Conservation (phyloP, 257 asterid genomes). For the Marsdenia floribunda region DNA sequence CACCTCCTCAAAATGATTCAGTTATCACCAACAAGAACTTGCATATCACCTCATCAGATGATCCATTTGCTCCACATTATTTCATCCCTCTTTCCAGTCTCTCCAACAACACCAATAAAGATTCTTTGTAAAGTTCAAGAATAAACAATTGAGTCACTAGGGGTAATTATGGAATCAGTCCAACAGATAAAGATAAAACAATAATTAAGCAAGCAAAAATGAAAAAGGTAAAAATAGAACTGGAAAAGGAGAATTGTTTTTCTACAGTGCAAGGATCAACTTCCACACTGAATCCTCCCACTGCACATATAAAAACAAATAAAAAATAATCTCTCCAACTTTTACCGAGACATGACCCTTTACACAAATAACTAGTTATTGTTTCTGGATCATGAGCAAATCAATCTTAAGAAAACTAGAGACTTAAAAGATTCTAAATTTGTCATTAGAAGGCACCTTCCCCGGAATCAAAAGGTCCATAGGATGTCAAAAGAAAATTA, state of each 20-base stretch:
- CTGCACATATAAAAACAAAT: not conserved
- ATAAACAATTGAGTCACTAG: not conserved
- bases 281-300: not conserved
- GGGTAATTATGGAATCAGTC: constrained; percentile 5
- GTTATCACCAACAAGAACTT: not conserved
- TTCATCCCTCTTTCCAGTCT: not conserved
- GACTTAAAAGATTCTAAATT: not conserved
- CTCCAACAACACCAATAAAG: constrained; percentile 9
- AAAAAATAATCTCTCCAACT: not conserved
- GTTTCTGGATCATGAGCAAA: not conserved
- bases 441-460: not conserved
- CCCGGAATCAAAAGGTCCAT: not conserved
- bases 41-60: constrained; percentile 4
- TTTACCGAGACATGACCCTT: not conserved
- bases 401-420: not conserved
- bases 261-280: not conserved
- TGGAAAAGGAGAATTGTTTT: not conserved
- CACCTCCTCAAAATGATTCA: not conserved
- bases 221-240: not conserved
- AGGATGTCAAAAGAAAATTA: not conserved
- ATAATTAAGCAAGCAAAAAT: not conserved
- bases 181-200: not conserved
- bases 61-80: not conserved
- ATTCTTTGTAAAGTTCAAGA: not conserved
- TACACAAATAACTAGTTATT: not conserved